phyloP scores from a whole-genome alignment of 495 filamentous ascomycete genomes.

The Xylaria bambusicola region DNA sequence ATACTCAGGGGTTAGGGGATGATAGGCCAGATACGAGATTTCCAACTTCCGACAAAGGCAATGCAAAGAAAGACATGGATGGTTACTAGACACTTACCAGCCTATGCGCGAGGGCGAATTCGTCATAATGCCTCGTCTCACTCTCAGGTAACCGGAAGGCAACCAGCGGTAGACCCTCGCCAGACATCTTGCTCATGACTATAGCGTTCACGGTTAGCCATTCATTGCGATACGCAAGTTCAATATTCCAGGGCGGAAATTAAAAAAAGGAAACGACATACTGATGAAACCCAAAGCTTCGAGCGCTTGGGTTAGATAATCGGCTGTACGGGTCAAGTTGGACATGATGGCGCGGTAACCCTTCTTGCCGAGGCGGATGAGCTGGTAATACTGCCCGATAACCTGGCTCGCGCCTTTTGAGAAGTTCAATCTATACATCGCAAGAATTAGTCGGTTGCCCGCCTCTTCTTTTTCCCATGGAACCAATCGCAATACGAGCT shows the following conservation, averaged over 20 bases:
- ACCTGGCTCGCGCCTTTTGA: conserved; percentile 89
- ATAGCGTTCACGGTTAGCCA: background rate
- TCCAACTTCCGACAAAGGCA: background rate
- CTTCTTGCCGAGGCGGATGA: conserved; percentile 87
- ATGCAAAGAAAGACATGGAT: background rate
- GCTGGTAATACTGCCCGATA: conserved; percentile 94
- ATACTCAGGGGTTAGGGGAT: no score
- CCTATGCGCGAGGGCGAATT: conserved; percentile 79
- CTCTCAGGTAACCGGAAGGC: conserved; percentile 72
- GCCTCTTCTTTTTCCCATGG: no score
- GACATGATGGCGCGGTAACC: conserved; percentile 86
- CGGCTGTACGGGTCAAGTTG: conserved; percentile 79
- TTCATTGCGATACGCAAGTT: no score
- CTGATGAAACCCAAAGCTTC: conserved; percentile 77
- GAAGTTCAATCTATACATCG: conserved; percentile 69
- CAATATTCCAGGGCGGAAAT: no score
- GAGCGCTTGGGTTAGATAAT: conserved; percentile 73
- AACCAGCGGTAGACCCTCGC: conserved; percentile 79
- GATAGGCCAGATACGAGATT: background rate
- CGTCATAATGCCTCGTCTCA: conserved; percentile 66
- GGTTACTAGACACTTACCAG: conserved; percentile 38
- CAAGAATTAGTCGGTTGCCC: background rate
- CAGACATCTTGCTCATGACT: conserved; percentile 60
- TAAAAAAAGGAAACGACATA: conserved; percentile 43
- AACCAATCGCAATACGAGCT: no score